A percentile compares a stretch with the other conserved stretches of the same genome.
phyloP scores from a whole-genome alignment of 192 early-diverging fungal species.

The Coemansia sp. region DNA sequence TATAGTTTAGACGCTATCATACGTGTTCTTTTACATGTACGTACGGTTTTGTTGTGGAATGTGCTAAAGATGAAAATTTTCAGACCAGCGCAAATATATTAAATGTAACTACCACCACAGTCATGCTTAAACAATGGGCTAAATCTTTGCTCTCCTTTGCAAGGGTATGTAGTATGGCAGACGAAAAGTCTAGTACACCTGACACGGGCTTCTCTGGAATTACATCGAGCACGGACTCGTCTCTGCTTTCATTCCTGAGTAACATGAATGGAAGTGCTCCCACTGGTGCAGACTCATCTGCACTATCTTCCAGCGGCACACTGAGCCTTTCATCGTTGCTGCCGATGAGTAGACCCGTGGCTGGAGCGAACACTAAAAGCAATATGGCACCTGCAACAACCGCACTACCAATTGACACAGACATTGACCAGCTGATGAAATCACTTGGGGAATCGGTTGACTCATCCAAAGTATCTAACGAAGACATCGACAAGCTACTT shows the following conservation, averaged over 20 bases:
- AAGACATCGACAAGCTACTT: slow-evolving; percentile 48
- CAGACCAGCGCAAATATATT: not conserved
- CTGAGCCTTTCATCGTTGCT: slow-evolving; percentile 31
- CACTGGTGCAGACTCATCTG: not conserved
- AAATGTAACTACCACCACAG: too few relatives aligned
- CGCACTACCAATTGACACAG: slow-evolving; percentile 30
- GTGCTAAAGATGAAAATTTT: not conserved
- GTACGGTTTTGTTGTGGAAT: not conserved
- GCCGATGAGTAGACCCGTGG: slow-evolving; percentile 8
- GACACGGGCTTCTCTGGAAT: slow-evolving; percentile 7
- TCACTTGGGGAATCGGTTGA: slow-evolving; percentile 41
- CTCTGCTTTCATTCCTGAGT: slow-evolving; percentile 14
- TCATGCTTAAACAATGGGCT: not conserved
- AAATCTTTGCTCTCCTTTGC: not conserved
- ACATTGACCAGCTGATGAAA: slow-evolving; percentile 51
- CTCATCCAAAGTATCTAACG: slow-evolving; percentile 41
- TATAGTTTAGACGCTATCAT: not conserved
- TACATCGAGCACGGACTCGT: slow-evolving; percentile 13
- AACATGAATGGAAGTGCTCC: slow-evolving; percentile 8
- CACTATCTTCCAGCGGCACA: not conserved
- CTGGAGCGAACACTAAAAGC: not conserved
- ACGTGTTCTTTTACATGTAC: not conserved
- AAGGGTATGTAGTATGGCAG: slow-evolving; percentile 23
- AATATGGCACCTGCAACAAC: slow-evolving; percentile 10
- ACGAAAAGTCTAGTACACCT: slow-evolving; percentile 8